phyloP scores from a whole-genome alignment of 345 rosid genomes.

The Populus simonii region DNA sequence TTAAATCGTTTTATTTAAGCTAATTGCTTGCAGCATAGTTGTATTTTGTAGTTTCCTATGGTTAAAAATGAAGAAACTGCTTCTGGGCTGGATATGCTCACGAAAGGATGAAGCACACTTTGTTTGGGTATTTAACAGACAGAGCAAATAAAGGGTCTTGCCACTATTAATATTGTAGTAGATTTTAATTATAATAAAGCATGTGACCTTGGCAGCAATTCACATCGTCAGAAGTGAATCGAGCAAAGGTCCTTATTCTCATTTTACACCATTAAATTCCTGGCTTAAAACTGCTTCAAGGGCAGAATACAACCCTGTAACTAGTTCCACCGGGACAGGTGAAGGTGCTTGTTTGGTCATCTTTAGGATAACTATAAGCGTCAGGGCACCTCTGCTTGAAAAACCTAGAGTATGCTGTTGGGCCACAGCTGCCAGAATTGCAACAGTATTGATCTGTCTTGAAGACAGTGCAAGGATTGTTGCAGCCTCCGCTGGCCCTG shows the following conservation, averaged over 20 bases:
- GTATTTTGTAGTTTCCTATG: too few relatives aligned
- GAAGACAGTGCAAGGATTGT: constrained; percentile 53
- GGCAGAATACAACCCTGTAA: constrained; percentile 33
- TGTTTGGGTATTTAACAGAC: too few relatives aligned
- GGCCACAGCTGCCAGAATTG: constrained; percentile 18
- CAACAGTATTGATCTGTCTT: constrained; percentile 49
- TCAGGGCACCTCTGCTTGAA: constrained; percentile 26
- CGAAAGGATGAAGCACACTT: too few relatives aligned
- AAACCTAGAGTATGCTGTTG: constrained; percentile 21
- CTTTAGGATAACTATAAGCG: constrained; percentile 33
- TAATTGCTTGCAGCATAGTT: too few relatives aligned
- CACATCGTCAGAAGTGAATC: not conserved
- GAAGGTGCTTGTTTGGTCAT: constrained; percentile 32
- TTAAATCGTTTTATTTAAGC: too few relatives aligned
- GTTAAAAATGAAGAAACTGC: too few relatives aligned
- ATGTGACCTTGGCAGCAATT: not conserved
- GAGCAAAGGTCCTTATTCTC: not conserved
- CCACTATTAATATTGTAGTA: too few relatives aligned
- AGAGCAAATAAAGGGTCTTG: too few relatives aligned
- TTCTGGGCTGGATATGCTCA: too few relatives aligned
- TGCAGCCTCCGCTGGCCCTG: constrained; percentile 29
- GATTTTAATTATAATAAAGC: not conserved
- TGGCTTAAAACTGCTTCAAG: constrained; percentile 2
- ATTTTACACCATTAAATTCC: not conserved
- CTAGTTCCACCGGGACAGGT: constrained; percentile 34